Percentiles rank a stretch among this genome's conserved stretches.
Evolutionary conservation across 73 alveolate genomes (phyloP).

Genomic region (Tetrahymena borealis): DNA sequence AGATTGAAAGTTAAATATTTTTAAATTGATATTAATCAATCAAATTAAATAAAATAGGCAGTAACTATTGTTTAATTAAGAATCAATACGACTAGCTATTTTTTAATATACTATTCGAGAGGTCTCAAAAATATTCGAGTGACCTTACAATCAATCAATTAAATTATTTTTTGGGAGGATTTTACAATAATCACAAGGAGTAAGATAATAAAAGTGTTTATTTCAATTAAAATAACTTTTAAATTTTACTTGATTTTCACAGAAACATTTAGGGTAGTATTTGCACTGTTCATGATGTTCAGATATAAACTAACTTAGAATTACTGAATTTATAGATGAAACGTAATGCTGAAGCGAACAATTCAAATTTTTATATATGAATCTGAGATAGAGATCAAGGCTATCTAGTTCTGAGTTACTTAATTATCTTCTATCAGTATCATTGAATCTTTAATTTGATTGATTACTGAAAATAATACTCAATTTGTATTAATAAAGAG

Average conservation of each 20-base stretch:
- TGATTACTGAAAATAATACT: too few species aligned
- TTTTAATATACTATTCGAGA: too few species aligned
- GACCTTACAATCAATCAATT: too few species aligned
- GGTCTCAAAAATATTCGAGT: too few species aligned
- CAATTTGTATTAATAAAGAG: background rate
- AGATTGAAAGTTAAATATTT: background rate
- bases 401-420: background rate
- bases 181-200: too few species aligned
- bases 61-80: too few species aligned
- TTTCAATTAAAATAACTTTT: too few species aligned
- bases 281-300: background rate
- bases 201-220: too few species aligned
- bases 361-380: background rate
- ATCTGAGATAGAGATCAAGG: background rate
- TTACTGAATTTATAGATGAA: background rate
- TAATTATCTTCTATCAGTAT: background rate
- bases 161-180: too few species aligned
- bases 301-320: background rate
- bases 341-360: background rate
- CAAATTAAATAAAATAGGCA: background rate
- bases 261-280: background rate
- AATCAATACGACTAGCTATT: too few species aligned
- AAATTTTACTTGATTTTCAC: background rate
- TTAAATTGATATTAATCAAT: background rate
- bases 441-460: background rate